Base-by-base conservation (phyloP, 2,329 filamentous ascomycete species). In the Fusarium marasasianum region DNA sequence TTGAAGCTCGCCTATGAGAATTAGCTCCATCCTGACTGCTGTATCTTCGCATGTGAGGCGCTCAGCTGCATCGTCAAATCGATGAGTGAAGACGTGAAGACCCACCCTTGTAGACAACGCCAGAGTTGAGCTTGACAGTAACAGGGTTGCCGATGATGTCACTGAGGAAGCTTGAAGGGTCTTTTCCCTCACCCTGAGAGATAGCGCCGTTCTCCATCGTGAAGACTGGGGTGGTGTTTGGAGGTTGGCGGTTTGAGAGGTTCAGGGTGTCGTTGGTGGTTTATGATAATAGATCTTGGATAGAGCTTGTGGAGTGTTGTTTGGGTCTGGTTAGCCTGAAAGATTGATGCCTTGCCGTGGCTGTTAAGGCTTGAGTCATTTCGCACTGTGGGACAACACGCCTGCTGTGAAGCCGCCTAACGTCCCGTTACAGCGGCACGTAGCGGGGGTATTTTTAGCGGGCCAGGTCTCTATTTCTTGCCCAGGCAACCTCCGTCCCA, bases 41-140 rank as follows among this genome's bases (percentile, higher is more conserved):
- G 15, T 20, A 47, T 31, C 14, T n/a, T 59, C 31, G 14, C 4
- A 44, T 22, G 18, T 47, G 51, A 22, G 18, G 47, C 22, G 37
- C 29, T 35, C n/a, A 51, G 41, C 20, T 48, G 50, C 47, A 63
- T 40, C 45, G 22, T 48, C 59, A 40, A 24, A 15, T 63, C 20
- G 47, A 65, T 66, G 64, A 55, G 22, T 26, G 55, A 51, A 35
- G 59, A 50, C 3, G 31, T 44, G 29, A 10, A 59, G 35, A 74
- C 85, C 80, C 69, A 96, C 96, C 96, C 89, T 96, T 98, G 89
- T 98, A 99, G 72, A 98, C 92, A 69, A 98, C 95, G 62, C 96
- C 96, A n/a, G 95, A 98, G 86, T 99, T 99, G 77, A 99, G 89
- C 86, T 98, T 98, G 76, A 99, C 96, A 3, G 94, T 97, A 76